Conservation (phyloP, 1,284 basidiomycete genomes). For the Cystobasidiaceae sp. region DNA sequence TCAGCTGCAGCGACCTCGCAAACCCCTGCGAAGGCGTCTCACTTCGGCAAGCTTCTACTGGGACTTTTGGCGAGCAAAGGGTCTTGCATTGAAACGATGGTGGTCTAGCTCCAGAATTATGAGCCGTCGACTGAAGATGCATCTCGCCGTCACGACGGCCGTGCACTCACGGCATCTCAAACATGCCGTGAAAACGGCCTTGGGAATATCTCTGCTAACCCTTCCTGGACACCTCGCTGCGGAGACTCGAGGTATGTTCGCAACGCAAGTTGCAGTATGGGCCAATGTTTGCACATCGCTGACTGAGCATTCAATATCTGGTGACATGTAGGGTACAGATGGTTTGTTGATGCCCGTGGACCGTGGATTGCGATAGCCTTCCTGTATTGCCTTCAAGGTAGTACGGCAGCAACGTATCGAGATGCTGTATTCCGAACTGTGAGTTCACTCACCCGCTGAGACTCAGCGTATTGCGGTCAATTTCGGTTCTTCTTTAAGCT, state of each 20-base stretch:
- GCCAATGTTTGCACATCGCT: too few species aligned
- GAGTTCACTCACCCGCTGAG: not conserved
- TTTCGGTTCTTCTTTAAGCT: not conserved
- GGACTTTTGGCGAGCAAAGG: not conserved
- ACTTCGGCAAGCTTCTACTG: not conserved
- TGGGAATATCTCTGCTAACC: conserved; percentile 20
- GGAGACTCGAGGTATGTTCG: conserved; percentile 11
- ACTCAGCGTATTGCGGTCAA: not conserved
- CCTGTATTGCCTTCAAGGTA: conserved; percentile 22
- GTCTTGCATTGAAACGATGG: not conserved
- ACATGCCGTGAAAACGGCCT: conserved; percentile 6
- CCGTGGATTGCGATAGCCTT: conserved; percentile 28
- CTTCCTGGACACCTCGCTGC: conserved; percentile 23
- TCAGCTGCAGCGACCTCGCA: not conserved
- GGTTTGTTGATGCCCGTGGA: conserved; percentile 9
- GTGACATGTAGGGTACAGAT: conserved; percentile 20
- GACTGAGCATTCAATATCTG: not conserved
- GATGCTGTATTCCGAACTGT: conserved; percentile 23
- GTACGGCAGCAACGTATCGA: conserved; percentile 19
- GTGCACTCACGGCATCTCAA: conserved; percentile 19
- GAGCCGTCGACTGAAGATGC: not conserved
- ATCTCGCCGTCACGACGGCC: not conserved
- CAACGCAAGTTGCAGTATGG: too few species aligned
- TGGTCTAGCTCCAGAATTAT: conserved; percentile 1
- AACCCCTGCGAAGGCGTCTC: too few species aligned